Conservation (phyloP, 495 filamentous ascomycete species). For the Bathelium albidoporum region DNA sequence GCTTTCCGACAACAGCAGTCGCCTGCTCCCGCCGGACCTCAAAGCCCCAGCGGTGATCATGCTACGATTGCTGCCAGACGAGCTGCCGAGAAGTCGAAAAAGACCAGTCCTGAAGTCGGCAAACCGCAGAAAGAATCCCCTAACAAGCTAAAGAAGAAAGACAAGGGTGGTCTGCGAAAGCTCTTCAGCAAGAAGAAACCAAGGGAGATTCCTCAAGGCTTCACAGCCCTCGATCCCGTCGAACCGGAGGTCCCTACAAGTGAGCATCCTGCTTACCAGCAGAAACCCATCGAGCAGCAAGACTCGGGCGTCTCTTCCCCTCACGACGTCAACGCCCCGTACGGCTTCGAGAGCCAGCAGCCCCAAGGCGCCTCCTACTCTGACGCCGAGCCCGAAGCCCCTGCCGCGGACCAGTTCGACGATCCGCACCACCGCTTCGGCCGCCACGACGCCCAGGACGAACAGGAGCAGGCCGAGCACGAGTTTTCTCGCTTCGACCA, state of each 20-base stretch:
- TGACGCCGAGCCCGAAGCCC: background rate
- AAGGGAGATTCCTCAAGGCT: background rate
- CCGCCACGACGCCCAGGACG: slow-evolving; percentile 48
- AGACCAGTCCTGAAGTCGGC: slow-evolving; percentile 33
- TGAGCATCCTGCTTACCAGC: background rate
- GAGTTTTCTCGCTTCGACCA: slow-evolving; percentile 83
- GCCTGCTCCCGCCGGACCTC: background rate
- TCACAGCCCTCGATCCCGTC: background rate
- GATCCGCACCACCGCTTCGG: slow-evolving; percentile 33
- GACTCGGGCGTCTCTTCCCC: background rate
- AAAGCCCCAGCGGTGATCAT: slow-evolving; percentile 7
- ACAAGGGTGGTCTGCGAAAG: slow-evolving; percentile 45
- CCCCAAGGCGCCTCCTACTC: background rate
- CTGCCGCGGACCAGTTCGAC: slow-evolving; percentile 34
- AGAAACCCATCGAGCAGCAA: background rate
- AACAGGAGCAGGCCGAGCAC: slow-evolving; percentile 53
- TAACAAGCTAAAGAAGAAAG: slow-evolving; percentile 48
- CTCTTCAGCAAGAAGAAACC: slow-evolving; percentile 52
- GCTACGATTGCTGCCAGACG: slow-evolving; percentile 24
- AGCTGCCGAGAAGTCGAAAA: slow-evolving; percentile 21
- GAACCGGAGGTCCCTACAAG: background rate
- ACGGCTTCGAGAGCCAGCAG: background rate
- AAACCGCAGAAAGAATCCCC: slow-evolving; percentile 35
- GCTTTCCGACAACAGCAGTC: slow-evolving; percentile 23
- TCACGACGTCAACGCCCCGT: background rate